Percentiles rank a stretch among this genome's conserved stretches.
Evolutionary conservation across 148 eudicot genomes (phyloP).

Genomic region (Fagopyrum esculentum): DNA sequence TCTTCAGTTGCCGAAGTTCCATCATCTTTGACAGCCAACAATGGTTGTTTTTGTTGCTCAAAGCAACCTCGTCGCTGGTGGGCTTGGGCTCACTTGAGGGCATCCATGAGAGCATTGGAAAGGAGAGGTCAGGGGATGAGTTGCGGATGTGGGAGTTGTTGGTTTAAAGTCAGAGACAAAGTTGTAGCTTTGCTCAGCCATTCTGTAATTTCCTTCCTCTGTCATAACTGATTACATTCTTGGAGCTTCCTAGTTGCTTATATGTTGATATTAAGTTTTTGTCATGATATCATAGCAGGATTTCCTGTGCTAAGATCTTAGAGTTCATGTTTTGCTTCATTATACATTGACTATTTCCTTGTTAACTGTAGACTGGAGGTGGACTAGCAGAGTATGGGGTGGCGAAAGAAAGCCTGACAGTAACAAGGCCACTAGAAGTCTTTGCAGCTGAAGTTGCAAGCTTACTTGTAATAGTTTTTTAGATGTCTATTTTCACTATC

Average conservation of each 20-base stretch:
- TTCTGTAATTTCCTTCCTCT: constrained; percentile 30
- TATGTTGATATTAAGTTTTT: no score
- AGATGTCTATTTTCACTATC: background rate
- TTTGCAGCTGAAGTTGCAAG: constrained; percentile 60
- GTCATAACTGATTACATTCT: background rate
- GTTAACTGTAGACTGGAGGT: constrained; percentile 46
- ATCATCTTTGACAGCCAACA: no score
- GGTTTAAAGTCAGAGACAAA: constrained; percentile 14
- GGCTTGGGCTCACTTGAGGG: no score
- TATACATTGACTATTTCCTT: background rate
- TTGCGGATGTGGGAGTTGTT: no score
- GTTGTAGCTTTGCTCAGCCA: constrained; percentile 19
- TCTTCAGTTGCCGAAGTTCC: no score
- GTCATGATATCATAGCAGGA: no score
- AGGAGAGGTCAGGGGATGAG: no score
- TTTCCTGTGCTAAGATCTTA: no score
- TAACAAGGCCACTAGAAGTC: constrained; percentile 55
- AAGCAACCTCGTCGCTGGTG: no score
- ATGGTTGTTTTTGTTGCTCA: no score
- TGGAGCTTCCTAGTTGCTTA: background rate
- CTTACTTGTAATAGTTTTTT: constrained; percentile 23
- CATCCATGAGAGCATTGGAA: no score
- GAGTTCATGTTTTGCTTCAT: no score
- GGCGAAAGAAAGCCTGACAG: constrained; percentile 44
- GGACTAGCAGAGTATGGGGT: constrained; percentile 64